Base-by-base conservation (phyloP, 169 alveolate species). In the Ichthyophthirius multifiliis region DNA sequence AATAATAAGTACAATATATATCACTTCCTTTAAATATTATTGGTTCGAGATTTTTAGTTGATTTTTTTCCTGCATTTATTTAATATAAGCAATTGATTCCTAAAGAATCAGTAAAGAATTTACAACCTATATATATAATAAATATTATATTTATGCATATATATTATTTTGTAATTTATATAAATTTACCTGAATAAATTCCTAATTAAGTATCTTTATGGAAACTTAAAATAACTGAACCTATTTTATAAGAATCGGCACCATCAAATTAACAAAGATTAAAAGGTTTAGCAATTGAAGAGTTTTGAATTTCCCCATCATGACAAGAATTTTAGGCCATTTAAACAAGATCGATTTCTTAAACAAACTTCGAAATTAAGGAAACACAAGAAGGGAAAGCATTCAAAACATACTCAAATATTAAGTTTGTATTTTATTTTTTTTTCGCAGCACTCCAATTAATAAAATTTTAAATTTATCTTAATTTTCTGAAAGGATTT, bases 41-140 rank as follows among this genome's bases (percentile, higher is more conserved):
- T 13, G 95, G 95, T 45, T 88, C 47, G 3, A 91, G 30, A 30
- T 55, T 62, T 13, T 44, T 65, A 55, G 48, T 80, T 15, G 83
- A 65, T 43, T 89, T 76, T 20, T 76, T 45, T 12, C 86, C 87
- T 30, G 87, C 85, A 16, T 46, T 64, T 5, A 89, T 18, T 20
- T 85, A 77, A 37, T 55, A 62, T 12, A 90, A 75, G 5, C 83
- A 44, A 35, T 85, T 78, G 31, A 79, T 81, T 39, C 93, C 93
- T 41, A 77, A 34, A 18, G 78, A 47, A 48, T 92, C 96, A 5
- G 92, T 75, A 39, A 73, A 88, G 85, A 92, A 89, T 45, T 89
- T 75, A 39, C 87, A 30, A 2, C 83, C 87, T 16, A 93, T 82
- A 30, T 89, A 73, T n/a, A 84, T 37, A 20, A 90, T 27, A 27